Evolutionary conservation across 768 basidiomycete genomes (phyloP).

Genomic region (Exidia glandulosa): DNA sequence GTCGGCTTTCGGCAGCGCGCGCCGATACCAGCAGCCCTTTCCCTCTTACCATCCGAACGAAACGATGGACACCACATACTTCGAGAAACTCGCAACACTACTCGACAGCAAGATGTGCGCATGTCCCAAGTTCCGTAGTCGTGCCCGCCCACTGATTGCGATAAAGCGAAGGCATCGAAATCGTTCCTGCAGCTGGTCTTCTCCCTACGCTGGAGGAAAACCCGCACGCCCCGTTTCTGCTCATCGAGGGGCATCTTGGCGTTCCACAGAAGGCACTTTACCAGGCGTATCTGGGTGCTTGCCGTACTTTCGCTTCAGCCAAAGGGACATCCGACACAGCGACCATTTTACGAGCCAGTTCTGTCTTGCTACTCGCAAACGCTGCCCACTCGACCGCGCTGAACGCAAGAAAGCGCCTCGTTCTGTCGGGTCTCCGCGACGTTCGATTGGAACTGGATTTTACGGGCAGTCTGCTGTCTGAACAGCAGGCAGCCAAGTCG

Average conservation of each 20-base stretch:
- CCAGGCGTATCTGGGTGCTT: slow-evolving; percentile 37
- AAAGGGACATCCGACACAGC: slow-evolving; percentile 4
- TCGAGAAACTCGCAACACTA: too few species aligned
- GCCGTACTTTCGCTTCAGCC: slow-evolving; percentile 22
- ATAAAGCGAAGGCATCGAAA: not conserved
- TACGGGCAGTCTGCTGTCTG: slow-evolving; percentile 36
- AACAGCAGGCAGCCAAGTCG: slow-evolving; percentile 48
- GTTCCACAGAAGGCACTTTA: slow-evolving; percentile 49
- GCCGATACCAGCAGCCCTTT: too few species aligned
- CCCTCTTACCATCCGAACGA: too few species aligned
- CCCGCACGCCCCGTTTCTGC: slow-evolving; percentile 36
- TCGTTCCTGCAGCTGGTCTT: not conserved
- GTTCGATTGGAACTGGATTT: slow-evolving; percentile 32
- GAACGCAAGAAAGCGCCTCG: slow-evolving; percentile 44
- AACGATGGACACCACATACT: too few species aligned
- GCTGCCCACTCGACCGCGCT: slow-evolving; percentile 61
- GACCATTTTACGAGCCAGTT: slow-evolving; percentile 25
- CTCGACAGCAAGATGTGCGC: too few species aligned
- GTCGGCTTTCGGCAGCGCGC: too few species aligned
- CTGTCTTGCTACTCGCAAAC: slow-evolving; percentile 50
- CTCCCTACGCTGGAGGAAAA: not conserved
- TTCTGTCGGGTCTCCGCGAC: slow-evolving; percentile 22
- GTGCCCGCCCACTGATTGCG: too few species aligned
- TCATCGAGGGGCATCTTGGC: slow-evolving; percentile 49
- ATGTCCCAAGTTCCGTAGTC: not conserved